Evolutionary conservation across 306 rosid genomes (phyloP), one percentile per base, ranked within the genome.

Genomic region (Medicago lupulina): DNA sequence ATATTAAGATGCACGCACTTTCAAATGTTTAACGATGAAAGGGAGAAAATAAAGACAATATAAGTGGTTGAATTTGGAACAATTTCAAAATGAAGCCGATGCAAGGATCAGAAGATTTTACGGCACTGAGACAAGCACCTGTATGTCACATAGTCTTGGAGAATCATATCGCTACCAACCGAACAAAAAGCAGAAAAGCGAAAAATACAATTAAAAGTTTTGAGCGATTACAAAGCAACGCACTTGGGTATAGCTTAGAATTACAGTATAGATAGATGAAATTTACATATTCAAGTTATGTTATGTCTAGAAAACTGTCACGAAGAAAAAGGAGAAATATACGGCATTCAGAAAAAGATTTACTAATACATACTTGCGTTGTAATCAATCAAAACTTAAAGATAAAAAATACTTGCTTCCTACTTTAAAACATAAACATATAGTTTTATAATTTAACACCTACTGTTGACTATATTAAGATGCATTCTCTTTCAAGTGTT

Each of bases 1-100:
- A 54, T 19, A 53, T 39, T 60, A 62, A 62, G 16, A 25, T 71
- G 67, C 82, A 78, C 13, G 62, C 65, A 47, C 46, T 70, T 60
- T 36, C 18, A 60, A 70, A n/a, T 38, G 54, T 59, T 2, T 12
- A 47, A 11, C 46, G 43, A 31, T 15, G 7, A 62, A 72, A 72
- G 67, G 18, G 73, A 64, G 60, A 39, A 25, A 55, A 72, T 40
- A 41, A 5, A 7, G 25, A 51, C 41, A 40, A 46, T 4, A 49
- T 17, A 43, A 46, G 38, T 17, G n/a, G 78, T 55, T 76, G 46
- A 55, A 41, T n/a, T 23, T 23, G 49, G 25, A 72, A 53, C 53
- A 44, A 63, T 53, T 63, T 63, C 40, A 79, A 53, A 40, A n/a
- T 40, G 78, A 79, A 70, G 60, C 53, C 2, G 34, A 34, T 11